Base-by-base conservation (phyloP, 116 monocot genomes). In the Papilionanthe hybrid region DNA sequence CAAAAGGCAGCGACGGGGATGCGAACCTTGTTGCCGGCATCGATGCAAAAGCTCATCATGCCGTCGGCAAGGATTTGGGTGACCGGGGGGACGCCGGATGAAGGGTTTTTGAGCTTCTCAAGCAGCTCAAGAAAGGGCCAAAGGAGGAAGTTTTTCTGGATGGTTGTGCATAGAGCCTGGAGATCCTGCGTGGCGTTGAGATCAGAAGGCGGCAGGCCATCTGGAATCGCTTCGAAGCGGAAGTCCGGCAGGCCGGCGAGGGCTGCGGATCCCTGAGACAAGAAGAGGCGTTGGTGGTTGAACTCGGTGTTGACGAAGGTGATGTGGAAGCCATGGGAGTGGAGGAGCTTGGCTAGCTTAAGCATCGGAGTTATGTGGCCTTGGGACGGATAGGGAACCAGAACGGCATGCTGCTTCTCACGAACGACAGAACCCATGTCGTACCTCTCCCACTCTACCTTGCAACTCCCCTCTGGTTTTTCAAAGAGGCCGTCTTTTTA, bases 251-350 rank as follows among this genome's bases (percentile, higher is more conserved):
- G 1, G 17, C 80, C 80, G 29, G 57, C 44, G 49, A 84, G 27
- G n/a, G 84, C 42, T n/a, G 29, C 60, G 48, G 71, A 42, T 30
- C 77, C 77, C 27, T 75, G 81, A 27, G 75, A 75, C 10, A 44
- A 4, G 22, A 47, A 53, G 22, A 65, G 42, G 44, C 81, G 84
- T 4, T 55, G 42, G 77, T 84, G 75, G 72, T 84, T 84, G 79
- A 76, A 80, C 47, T 80, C 77, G 42, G 84, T 77, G 80, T 84
- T 75, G 30, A 81, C 77, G 60, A 80, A 84, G 47, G 84, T 84
- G 77, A 84, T 73, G 77, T 80, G 71, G 72, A 84, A 84, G 77
- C 84, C 77, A 13, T 72, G 69, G 58, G n/a, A 56, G 72, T 84
- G 81, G 80, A 84, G 80, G 57, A 84, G 41, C 80, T 84, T 84